Conservation (phyloP, 2,329 filamentous ascomycete genomes). For the Microsporum audouinii region DNA sequence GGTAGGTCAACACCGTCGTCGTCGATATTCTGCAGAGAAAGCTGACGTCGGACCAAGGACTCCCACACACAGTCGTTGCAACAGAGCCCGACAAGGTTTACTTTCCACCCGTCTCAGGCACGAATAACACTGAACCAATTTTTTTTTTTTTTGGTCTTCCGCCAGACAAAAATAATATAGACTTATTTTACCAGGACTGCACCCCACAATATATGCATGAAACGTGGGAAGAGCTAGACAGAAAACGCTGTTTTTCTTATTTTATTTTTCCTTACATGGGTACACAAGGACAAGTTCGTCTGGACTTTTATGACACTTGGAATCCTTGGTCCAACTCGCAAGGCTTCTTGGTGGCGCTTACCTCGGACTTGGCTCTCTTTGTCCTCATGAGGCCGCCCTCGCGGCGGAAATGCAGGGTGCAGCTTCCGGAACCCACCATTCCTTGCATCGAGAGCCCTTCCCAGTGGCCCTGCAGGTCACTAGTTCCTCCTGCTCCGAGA, state of each 20-base stretch:
- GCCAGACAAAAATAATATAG: background rate
- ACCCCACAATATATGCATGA: background rate
- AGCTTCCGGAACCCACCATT: background rate
- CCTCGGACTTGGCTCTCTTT: constrained; percentile 3
- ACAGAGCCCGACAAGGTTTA: background rate
- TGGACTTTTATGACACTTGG: background rate
- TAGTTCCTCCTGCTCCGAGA: background rate
- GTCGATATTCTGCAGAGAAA: background rate
- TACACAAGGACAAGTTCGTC: background rate
- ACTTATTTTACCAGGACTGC: background rate
- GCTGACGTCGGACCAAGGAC: background rate
- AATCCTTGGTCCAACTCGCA: background rate
- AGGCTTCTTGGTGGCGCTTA: constrained; percentile 2
- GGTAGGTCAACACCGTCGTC: background rate
- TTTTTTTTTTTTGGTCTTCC: background rate
- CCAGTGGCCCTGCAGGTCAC: background rate
- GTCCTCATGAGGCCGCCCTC: background rate
- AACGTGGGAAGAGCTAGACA: constrained; percentile 1
- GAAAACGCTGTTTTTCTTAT: background rate
- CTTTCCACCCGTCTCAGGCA: background rate
- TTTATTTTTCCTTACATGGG: background rate
- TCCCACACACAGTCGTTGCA: background rate
- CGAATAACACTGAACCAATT: background rate
- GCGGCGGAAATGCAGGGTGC: background rate
- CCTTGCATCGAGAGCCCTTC: background rate